Evolutionary conservation across 225 moss, liverwort and hornwort genomes (phyloP).

Genomic region (Physcomitrium patens): DNA sequence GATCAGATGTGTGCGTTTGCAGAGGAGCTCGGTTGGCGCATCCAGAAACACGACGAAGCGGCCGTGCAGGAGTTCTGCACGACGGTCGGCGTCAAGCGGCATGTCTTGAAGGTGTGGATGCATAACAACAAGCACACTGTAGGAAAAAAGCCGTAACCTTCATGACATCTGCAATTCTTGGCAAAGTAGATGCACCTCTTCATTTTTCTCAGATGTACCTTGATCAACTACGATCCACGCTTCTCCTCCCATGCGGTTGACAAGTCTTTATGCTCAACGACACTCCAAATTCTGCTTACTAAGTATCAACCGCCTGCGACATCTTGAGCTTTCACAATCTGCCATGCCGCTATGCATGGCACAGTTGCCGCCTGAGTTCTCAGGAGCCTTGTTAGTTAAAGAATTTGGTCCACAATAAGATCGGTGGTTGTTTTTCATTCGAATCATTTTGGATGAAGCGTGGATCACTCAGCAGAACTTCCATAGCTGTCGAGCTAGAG

Average conservation of each 20-base stretch:
- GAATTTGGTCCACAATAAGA: slow-evolving; percentile 54
- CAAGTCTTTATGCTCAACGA: slow-evolving; percentile 29
- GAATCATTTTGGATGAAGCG: slow-evolving; percentile 39
- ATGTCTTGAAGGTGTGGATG: slow-evolving; percentile 99
- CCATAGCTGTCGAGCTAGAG: background rate
- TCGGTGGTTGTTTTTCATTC: slow-evolving; percentile 12
- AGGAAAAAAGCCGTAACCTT: slow-evolving; percentile 78
- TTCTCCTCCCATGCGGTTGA: background rate
- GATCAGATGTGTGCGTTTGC: slow-evolving; percentile 97
- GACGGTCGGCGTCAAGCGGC: slow-evolving; percentile 86
- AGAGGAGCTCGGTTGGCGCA: slow-evolving; percentile 97
- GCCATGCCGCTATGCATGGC: slow-evolving; percentile 1
- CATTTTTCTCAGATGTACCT: slow-evolving; percentile 21
- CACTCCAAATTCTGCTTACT: slow-evolving; percentile 27
- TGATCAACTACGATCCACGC: background rate
- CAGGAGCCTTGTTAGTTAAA: slow-evolving; percentile 52
- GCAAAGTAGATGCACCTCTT: slow-evolving; percentile 29
- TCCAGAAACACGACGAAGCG: slow-evolving; percentile 98
- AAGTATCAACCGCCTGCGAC: slow-evolving; percentile 23
- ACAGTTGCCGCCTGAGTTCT: slow-evolving; percentile 25
- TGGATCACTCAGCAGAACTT: background rate
- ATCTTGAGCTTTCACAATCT: background rate
- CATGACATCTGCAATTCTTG: background rate
- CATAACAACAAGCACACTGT: slow-evolving; percentile 99
- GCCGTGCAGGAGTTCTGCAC: slow-evolving; percentile 98